Percentiles rank a stretch among this genome's conserved stretches.
These are phyloP conservation scores for Arthroderma sp. DNA, from an alignment of 2,329 filamentous ascomycete species.

Conservation along the genomic window DNA sequence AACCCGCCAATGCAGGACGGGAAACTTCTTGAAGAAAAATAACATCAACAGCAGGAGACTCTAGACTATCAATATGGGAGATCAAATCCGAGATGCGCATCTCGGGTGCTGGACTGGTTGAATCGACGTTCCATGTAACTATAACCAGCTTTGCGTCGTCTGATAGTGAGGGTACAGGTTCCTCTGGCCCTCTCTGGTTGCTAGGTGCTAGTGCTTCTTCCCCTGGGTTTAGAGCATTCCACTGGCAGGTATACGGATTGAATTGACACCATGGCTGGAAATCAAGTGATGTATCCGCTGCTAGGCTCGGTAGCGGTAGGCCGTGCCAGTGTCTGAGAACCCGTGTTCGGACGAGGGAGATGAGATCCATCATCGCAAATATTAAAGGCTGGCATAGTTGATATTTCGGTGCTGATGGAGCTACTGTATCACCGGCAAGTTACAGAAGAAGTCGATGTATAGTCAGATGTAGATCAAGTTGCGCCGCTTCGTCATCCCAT, in stretches of 20 bases:
- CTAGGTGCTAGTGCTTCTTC: not conserved
- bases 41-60: constrained; percentile 14
- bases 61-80: constrained; percentile 10
- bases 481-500: no score
- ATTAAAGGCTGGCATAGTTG: no score
- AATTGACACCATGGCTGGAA: constrained; percentile 7
- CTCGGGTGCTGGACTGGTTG: constrained; percentile 7
- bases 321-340: not conserved
- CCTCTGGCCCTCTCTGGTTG: not conserved
- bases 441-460: no score
- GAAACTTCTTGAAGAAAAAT: constrained; percentile 28
- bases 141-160: constrained; percentile 15
- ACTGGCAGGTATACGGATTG: constrained; percentile 1
- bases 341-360: not conserved
- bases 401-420: no score
- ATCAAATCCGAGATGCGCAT: constrained; percentile 18
- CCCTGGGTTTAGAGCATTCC: not conserved
- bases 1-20: constrained; percentile 10
- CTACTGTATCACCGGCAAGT: no score
- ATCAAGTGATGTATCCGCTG: constrained; percentile 1
- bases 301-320: constrained; percentile 5
- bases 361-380: not conserved
- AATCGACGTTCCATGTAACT: constrained; percentile 24
- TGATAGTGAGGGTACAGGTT: not conserved
- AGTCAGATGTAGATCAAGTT: no score